phyloP scores from a whole-genome alignment of 2,329 filamentous ascomycete species.

The Pyricularia grisea region DNA sequence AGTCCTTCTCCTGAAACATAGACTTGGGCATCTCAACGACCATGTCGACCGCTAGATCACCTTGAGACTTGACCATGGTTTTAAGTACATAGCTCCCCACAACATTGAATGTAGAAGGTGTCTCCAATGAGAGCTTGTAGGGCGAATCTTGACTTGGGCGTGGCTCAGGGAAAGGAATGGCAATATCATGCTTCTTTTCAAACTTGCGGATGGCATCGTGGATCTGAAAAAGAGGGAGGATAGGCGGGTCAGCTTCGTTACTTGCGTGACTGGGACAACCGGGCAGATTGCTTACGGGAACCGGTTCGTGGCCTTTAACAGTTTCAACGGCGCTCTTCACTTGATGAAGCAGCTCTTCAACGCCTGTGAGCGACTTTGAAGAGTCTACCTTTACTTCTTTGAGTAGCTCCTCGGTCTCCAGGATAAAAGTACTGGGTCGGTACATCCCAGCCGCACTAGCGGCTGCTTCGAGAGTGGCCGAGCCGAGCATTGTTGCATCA shows the following conservation, averaged over 20 bases:
- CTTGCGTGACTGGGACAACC: neutral
- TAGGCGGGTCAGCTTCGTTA: neutral
- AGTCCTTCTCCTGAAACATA: constrained; percentile 91
- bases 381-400: constrained; percentile 46
- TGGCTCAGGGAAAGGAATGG: constrained; percentile 80
- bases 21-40: constrained; percentile 73
- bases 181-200: constrained; percentile 56
- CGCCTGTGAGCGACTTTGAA: constrained; percentile 33
- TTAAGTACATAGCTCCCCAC: constrained; percentile 78
- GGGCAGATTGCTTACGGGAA: constrained; percentile 32
- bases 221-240: constrained; percentile 38
- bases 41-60: constrained; percentile 61
- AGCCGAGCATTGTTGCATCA: neutral
- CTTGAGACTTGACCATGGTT: constrained; percentile 59
- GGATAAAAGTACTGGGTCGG: constrained; percentile 41
- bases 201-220: constrained; percentile 57
- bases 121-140: constrained; percentile 72
- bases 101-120: constrained; percentile 72
- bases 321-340: constrained; percentile 44
- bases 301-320: constrained; percentile 36
- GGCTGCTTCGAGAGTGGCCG: constrained; percentile 14
- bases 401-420: constrained; percentile 51
- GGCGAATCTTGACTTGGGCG: constrained; percentile 64
- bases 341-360: constrained; percentile 38
- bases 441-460: constrained; percentile 20